Evolutionary conservation across 2,329 filamentous ascomycete species (phyloP).

Genomic region (Penicillium decumbens): DNA sequence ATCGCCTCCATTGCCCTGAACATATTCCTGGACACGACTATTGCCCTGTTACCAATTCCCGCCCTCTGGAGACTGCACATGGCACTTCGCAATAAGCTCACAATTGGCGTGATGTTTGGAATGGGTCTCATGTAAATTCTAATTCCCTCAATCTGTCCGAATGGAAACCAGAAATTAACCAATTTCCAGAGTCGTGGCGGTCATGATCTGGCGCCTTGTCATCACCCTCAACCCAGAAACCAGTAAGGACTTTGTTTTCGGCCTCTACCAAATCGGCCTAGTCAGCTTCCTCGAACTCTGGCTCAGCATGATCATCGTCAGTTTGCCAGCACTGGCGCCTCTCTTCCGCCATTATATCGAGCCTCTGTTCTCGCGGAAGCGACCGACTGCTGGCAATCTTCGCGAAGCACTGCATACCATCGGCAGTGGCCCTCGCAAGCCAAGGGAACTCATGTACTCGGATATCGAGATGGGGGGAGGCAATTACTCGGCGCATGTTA

Average conservation of each 20-base stretch:
- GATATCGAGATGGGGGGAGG: conserved; percentile 5
- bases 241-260: conserved; percentile 3
- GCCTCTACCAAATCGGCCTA: conserved; percentile 7
- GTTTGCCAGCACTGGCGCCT: conserved; percentile 6
- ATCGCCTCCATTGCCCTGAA: conserved; percentile 8
- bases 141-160: too few relatives aligned
- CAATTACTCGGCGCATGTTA: conserved; percentile 6
- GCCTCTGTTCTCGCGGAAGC: conserved; percentile 3
- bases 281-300: conserved; percentile 11
- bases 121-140: conserved; percentile 9
- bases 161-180: not conserved
- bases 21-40: conserved; percentile 10
- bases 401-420: conserved; percentile 9
- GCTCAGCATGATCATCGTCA: conserved; percentile 12
- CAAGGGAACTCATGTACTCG: not conserved
- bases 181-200: conserved; percentile 2
- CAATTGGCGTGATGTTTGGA: conserved; percentile 8
- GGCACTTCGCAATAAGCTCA: conserved; percentile 12
- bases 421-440: conserved; percentile 4
- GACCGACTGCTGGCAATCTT: conserved; percentile 1
- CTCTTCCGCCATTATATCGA: conserved; percentile 9
- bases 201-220: conserved; percentile 9
- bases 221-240: conserved; percentile 6
- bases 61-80: conserved; percentile 11
- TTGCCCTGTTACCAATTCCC: conserved; percentile 9